Base-by-base conservation (phyloP, 768 basidiomycete species). In the Calocybe indica region DNA sequence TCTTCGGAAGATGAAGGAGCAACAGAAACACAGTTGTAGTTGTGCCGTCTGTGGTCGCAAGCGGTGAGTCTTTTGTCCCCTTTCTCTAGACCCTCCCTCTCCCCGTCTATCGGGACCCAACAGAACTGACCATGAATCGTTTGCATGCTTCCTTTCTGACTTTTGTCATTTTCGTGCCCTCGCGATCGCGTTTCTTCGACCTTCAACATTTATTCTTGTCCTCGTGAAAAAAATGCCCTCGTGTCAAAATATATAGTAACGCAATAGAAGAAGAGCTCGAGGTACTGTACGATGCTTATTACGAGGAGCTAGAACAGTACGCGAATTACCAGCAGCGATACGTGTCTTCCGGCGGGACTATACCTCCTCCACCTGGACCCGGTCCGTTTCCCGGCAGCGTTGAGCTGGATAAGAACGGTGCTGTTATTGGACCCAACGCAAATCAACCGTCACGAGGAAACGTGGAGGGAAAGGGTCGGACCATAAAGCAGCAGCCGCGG, bases 221-320 rank as follows among this genome's bases (percentile, higher is more conserved):
- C 55, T 52, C 35, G 50, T 56, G 62, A 48, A 46, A 48, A 51
- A 45, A 54, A 49, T 31, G 40, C 37, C 32, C 38, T 30, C 43
- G 29, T 37, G 29, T 30, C 54, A 44, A 57, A 56, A 48, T 45
- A 37, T 46, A 54, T 58, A 94, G 91, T 59, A 86, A 88, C 74
- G 94, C 94, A 54, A 97, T 99, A 75, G 96, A 99, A 76, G 91
- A 94, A 74, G 96, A 99, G 78, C 88, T 99, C 69, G 92, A 98
- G 78, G 91, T 93, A 75, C 85, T 98, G 73, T 99, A 99, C 82
- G 95, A 97, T 80, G 93, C 94, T 76, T 99, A 98, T 81, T 98
- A 97, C 83, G 92, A 96, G 69, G 95, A 98, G 79, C 86, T 99
- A 76, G 92, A 96, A 79, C 85, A 88, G 75, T 98, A 98, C 82